phyloP scores from a whole-genome alignment of 495 filamentous ascomycete species.

The Talaromyces thailandensis region DNA sequence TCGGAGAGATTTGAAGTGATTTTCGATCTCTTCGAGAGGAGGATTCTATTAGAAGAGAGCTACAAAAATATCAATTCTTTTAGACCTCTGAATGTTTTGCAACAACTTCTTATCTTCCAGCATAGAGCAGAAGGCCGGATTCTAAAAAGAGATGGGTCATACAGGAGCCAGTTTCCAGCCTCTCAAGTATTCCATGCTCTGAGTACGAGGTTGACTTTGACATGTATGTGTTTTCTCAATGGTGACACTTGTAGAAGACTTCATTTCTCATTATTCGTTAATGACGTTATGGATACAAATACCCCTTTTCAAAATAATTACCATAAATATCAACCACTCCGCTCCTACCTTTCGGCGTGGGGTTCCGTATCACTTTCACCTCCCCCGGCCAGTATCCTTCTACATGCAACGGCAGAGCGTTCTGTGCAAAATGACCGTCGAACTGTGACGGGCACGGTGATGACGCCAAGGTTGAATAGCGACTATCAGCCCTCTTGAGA shows the following conservation, averaged over 20 bases:
- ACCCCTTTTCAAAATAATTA: conserved; percentile 45
- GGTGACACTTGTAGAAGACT: not conserved
- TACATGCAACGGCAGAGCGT: conserved; percentile 17
- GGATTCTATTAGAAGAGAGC: not conserved
- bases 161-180: too few relatives aligned
- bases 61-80: not conserved
- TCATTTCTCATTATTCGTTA: not conserved
- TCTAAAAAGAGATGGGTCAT: not conserved
- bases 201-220: not conserved
- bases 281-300: conserved; percentile 36
- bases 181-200: not conserved
- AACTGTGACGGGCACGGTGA: conserved; percentile 9
- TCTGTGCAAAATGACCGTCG: conserved; percentile 12
- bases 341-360: conserved; percentile 30
- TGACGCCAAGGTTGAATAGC: not conserved
- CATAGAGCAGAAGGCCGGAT: not conserved
- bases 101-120: not conserved
- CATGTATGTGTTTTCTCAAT: not conserved
- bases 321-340: conserved; percentile 44
- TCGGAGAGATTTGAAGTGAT: not conserved
- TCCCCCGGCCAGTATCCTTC: conserved; percentile 49
- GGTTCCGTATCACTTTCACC: conserved; percentile 39
- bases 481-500: conserved; percentile 8
- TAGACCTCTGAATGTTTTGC: not conserved
- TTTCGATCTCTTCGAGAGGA: not conserved